Percentiles rank a stretch among this genome's conserved stretches.
Conservation (phyloP, 768 basidiomycete genomes). For the Pleurotus tuber-regium region DNA sequence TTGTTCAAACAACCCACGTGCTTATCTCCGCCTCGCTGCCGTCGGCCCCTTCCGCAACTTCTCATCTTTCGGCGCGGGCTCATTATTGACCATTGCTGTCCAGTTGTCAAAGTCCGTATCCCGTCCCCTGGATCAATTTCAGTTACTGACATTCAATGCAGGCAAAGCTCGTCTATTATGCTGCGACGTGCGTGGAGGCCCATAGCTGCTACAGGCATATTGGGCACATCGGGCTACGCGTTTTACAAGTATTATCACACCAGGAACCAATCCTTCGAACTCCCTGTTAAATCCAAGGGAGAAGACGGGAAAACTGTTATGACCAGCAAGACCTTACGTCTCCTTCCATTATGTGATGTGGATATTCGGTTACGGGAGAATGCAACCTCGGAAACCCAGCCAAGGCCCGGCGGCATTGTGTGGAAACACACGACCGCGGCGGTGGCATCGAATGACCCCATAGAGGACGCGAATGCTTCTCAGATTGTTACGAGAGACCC, state of each 20-base stretch:
- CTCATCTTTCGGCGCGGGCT: no score
- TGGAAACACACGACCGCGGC: slow-evolving; percentile 82
- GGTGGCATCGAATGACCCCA: slow-evolving; percentile 83
- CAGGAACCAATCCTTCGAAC: slow-evolving; percentile 53
- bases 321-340: slow-evolving; percentile 47
- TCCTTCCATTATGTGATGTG: slow-evolving; percentile 53
- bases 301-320: slow-evolving; percentile 61
- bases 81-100: not conserved
- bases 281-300: slow-evolving; percentile 51
- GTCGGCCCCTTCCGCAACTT: no score
- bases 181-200: slow-evolving; percentile 69
- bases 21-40: slow-evolving; percentile 4
- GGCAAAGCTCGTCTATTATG: slow-evolving; percentile 37
- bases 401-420: slow-evolving; percentile 50
- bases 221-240: slow-evolving; percentile 55
- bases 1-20: slow-evolving; percentile 10
- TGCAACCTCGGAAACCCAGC: slow-evolving; percentile 42
- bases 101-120: not conserved
- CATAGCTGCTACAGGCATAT: slow-evolving; percentile 48
- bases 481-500: slow-evolving; percentile 65
- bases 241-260: slow-evolving; percentile 45
- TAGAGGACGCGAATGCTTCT: slow-evolving; percentile 84
- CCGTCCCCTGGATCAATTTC: not conserved
- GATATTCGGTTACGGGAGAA: slow-evolving; percentile 58
- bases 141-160: not conserved